A percentile compares a stretch with the other conserved stretches of the same genome.
These are phyloP conservation scores for Pseudogymnoascus sp. DNA, from an alignment of 2,329 filamentous ascomycete genomes.

Conservation along the genomic window DNA sequence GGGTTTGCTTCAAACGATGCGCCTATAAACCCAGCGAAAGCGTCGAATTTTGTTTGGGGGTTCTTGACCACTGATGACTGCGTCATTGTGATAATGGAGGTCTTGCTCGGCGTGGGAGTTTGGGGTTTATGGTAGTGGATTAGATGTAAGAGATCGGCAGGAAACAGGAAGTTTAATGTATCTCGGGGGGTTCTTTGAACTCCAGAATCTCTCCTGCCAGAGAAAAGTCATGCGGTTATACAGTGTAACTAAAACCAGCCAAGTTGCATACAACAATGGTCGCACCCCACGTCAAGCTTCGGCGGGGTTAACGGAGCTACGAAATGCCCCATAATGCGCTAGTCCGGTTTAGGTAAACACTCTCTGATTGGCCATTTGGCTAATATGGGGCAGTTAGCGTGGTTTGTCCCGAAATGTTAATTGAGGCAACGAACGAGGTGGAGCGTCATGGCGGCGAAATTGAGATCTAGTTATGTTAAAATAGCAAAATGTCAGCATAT, in stretches of 20 bases:
- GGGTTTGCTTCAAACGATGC: neutral
- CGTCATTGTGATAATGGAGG: neutral
- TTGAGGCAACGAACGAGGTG: neutral
- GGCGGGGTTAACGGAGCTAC: neutral
- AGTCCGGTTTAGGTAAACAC: neutral
- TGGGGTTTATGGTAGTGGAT: neutral
- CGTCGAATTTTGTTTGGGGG: neutral
- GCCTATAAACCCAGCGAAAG: neutral
- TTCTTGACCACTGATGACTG: neutral
- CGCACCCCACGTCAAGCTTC: neutral
- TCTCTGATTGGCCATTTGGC: constrained; percentile 4
- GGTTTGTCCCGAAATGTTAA: neutral
- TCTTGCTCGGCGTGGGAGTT: neutral
- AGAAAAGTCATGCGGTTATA: neutral
- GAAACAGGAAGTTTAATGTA: neutral
- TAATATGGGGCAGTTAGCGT: neutral
- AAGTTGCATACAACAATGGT: neutral
- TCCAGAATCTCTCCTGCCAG: neutral
- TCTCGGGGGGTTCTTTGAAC: neutral
- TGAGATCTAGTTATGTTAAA: neutral
- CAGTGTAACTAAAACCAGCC: neutral
- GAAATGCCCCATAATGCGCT: neutral
- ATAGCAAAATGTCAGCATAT: neutral
- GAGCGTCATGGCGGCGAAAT: neutral
- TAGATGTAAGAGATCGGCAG: neutral